Evolutionary conservation across 139 green algal species (phyloP).

Genomic region (Volvox africanus): DNA sequence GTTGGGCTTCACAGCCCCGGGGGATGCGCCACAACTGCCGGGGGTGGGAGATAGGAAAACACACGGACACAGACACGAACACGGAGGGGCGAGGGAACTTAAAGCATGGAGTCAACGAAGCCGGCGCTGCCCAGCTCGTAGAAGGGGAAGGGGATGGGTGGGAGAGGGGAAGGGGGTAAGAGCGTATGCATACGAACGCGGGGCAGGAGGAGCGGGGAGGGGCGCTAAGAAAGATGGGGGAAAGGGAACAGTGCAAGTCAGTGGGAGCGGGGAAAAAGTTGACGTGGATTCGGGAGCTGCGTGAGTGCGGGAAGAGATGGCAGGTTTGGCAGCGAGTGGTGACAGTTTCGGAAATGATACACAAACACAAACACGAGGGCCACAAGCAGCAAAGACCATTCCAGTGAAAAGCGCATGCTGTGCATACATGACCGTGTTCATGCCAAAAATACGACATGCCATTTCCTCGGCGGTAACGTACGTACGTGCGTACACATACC

Average conservation of each 20-base stretch:
- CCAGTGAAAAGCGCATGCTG: too few species aligned
- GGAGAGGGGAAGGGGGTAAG: not conserved
- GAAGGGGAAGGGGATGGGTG: not conserved
- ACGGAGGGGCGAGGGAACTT: too few species aligned
- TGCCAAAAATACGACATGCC: too few species aligned
- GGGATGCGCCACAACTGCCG: slow-evolving; percentile 52
- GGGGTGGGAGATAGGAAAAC: not conserved
- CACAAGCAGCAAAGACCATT: too few species aligned
- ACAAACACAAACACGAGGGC: not conserved
- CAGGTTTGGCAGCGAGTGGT: not conserved
- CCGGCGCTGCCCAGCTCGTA: not conserved
- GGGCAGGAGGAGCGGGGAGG: not conserved
- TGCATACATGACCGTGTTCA: too few species aligned
- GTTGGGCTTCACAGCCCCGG: slow-evolving; percentile 38
- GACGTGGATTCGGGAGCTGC: not conserved
- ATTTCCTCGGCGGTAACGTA: too few species aligned
- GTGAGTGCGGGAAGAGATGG: not conserved
- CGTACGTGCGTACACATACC: too few species aligned
- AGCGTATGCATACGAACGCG: too few species aligned
- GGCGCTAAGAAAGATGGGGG: too few species aligned
- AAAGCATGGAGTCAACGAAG: too few species aligned
- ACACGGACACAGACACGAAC: too few species aligned
- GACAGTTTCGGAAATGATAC: not conserved
- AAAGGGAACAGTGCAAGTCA: too few species aligned
- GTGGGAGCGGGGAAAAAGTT: not conserved